Evolutionary conservation across 352 stramenopile species (phyloP).

Genomic region (Discostella stelligera): DNA sequence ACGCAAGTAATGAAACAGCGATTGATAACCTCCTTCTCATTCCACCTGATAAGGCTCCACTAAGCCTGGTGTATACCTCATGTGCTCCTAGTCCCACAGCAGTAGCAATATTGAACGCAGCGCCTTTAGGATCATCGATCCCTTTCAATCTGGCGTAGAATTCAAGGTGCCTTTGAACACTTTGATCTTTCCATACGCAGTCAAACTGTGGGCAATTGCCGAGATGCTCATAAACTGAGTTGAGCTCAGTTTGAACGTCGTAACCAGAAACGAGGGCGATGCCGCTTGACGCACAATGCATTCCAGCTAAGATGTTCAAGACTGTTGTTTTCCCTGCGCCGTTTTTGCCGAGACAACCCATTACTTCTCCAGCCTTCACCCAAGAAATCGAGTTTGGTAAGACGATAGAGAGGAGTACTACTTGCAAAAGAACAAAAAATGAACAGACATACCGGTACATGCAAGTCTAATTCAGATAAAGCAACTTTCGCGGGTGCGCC

Average conservation of each 20-base stretch:
- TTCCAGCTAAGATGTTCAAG: conserved; percentile 58
- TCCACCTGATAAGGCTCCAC: conserved; percentile 68
- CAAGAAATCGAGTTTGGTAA: background rate
- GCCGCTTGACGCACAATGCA: conserved; percentile 51
- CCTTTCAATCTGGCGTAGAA: conserved; percentile 79
- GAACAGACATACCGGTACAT: conserved; percentile 65
- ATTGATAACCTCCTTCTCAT: conserved; percentile 91
- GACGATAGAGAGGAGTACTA: background rate
- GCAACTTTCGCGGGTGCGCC: conserved; percentile 47
- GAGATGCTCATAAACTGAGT: conserved; percentile 58
- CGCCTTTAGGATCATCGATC: conserved; percentile 38
- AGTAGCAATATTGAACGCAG: conserved; percentile 45
- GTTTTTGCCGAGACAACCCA: conserved; percentile 91
- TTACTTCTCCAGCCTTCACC: conserved; percentile 86
- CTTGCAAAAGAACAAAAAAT: background rate
- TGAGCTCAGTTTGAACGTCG: conserved; percentile 49
- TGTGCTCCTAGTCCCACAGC: conserved; percentile 53
- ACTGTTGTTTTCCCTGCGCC: conserved; percentile 92
- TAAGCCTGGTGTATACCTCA: conserved; percentile 49
- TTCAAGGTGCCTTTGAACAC: conserved; percentile 70
- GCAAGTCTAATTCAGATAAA: conserved; percentile 51
- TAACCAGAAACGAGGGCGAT: conserved; percentile 57
- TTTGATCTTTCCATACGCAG: conserved; percentile 74
- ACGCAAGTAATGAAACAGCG: conserved; percentile 86
- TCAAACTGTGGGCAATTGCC: conserved; percentile 84